Evolutionary conservation across 2,329 filamentous ascomycete species (phyloP), one percentile per base, ranked within the genome.

Genomic region (Coniochaeta ligniaria): DNA sequence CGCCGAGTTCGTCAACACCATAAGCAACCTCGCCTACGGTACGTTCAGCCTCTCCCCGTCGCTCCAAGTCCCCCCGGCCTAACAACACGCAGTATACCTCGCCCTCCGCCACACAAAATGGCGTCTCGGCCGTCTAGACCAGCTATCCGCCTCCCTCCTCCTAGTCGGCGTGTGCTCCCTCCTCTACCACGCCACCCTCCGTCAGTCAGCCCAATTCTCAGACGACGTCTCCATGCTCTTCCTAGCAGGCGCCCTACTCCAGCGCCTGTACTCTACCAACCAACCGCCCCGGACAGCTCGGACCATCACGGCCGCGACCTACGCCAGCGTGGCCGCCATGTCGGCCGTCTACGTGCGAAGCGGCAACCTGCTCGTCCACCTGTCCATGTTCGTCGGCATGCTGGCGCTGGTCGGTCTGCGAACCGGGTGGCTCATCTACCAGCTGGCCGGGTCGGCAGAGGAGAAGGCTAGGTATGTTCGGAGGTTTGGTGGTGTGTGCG

Each of bases 141-240:
- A 75, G 60, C 74, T 78, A 69, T 75, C 78, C 24, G 14, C 74
- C 26, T 72, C 74, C 6, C 73, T 79, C 33, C 63, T 79, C 36
- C 45, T 72, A 7, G 72, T 80, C 36, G 78, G 79, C 59, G 57
- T 78, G 47, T 70, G 70, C 28, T 81, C 78, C 1, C 73, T 75
- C 57, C 58, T 73, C 12, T 81, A 76, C 65, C 79, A 81, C 64
- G 77, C 76, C 35, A 75, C 75, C 8, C 71, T 80, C 20, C 76
- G 72, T 59, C 75, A 77, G 57, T 67, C 67, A 1, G 67, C 76
- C 6, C 74, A 80, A 63, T 78, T 78, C 61, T 77, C 76, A 63
- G 83, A 86, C 64, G 83, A 86, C 65, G 71, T 85, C n/a, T 80
- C 81, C 59, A 85, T 85, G 83, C 76, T 85, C 33, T 70, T 81